phyloP scores from a whole-genome alignment of 805 yeast genomes.

The Saccharomyces mikatae region DNA sequence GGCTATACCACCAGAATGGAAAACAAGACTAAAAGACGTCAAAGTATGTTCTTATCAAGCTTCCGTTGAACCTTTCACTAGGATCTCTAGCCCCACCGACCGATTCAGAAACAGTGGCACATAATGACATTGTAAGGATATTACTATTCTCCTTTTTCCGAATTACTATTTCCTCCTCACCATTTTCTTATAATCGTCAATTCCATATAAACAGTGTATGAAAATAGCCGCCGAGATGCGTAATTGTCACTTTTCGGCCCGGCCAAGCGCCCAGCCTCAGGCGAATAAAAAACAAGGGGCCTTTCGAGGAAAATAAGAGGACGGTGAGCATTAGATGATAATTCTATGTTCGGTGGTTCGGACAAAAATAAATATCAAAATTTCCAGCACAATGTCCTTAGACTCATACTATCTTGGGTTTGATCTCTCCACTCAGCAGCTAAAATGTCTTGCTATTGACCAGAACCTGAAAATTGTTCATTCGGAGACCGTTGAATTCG shows the following conservation, averaged over 20 bases:
- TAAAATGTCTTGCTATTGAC: constrained; percentile 64
- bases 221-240: not conserved
- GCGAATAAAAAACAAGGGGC: not conserved
- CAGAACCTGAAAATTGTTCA: constrained; percentile 43
- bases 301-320: not conserved
- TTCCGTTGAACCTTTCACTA: not conserved
- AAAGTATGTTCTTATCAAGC: not conserved
- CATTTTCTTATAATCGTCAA: not conserved
- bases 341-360: not conserved
- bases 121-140: not conserved
- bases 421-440: constrained; percentile 84
- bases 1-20: not conserved
- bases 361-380: not conserved
- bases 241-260: not conserved
- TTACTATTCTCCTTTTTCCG: not conserved
- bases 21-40: not conserved
- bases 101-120: not conserved
- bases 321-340: not conserved
- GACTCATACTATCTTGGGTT: constrained; percentile 49
- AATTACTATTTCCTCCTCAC: not conserved
- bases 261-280: not conserved
- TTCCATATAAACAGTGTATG: not conserved
- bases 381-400: not conserved
- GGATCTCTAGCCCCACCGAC: no score
- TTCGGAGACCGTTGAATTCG: constrained; percentile 66